phyloP scores from a whole-genome alignment of 2,329 filamentous ascomycete genomes.

The Calonectria ilicicola region DNA sequence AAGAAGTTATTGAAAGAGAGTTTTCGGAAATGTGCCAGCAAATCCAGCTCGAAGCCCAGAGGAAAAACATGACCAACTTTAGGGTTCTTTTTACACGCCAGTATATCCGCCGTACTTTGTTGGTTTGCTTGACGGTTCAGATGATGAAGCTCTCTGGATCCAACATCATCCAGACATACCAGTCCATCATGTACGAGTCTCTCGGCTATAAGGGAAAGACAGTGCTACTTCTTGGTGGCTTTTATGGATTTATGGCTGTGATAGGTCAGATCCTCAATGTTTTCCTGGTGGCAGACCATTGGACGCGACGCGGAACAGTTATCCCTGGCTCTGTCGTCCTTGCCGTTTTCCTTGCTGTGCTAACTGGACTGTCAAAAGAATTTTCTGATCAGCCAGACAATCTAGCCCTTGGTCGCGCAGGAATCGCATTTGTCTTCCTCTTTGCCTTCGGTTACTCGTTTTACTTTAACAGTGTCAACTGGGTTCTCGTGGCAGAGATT shows the following conservation, averaged over 20 bases:
- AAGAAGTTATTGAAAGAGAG: slow-evolving; percentile 19
- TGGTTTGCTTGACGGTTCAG: slow-evolving; percentile 45
- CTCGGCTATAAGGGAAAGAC: slow-evolving; percentile 61
- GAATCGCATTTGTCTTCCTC: slow-evolving; percentile 48
- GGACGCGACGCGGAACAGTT: slow-evolving; percentile 37
- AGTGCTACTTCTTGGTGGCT: slow-evolving; percentile 61
- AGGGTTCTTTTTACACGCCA: slow-evolving; percentile 41
- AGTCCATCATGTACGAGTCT: slow-evolving; percentile 52
- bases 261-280: slow-evolving; percentile 48
- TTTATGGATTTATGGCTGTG: slow-evolving; percentile 50
- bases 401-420: slow-evolving; percentile 37
- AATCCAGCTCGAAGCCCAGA: slow-evolving; percentile 23
- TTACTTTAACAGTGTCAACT: slow-evolving; percentile 49
- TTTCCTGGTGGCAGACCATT: slow-evolving; percentile 45
- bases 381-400: slow-evolving; percentile 29
- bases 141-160: slow-evolving; percentile 47
- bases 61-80: slow-evolving; percentile 13
- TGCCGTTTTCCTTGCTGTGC: slow-evolving; percentile 13
- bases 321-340: slow-evolving; percentile 9
- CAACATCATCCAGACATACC: slow-evolving; percentile 49
- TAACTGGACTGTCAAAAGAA: slow-evolving; percentile 19
- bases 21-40: slow-evolving; percentile 25
- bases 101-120: slow-evolving; percentile 43
- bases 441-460: slow-evolving; percentile 45
- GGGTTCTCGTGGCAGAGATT: slow-evolving; percentile 45